phyloP scores from a whole-genome alignment of 768 basidiomycete species.

The Boletellus ananiceps region DNA sequence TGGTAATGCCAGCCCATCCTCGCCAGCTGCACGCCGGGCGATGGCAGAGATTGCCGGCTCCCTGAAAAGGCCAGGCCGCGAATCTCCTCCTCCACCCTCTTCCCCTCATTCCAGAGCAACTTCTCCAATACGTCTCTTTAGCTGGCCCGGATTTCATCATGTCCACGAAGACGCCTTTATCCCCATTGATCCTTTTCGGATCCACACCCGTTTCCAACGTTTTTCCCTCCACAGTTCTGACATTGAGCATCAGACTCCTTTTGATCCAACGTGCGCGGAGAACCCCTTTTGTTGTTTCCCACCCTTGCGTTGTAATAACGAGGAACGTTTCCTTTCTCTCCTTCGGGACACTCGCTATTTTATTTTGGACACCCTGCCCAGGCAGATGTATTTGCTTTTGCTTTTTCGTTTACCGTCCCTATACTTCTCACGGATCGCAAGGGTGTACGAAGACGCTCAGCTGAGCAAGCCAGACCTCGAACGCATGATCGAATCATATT shows the following conservation, averaged over 20 bases:
- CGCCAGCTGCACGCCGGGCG: slow-evolving; percentile 10
- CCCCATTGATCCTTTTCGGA: slow-evolving; percentile 51
- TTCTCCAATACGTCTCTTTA: slow-evolving; percentile 59
- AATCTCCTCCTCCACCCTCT: slow-evolving; percentile 28
- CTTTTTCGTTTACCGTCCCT: slow-evolving; percentile 71
- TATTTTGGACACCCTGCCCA: slow-evolving; percentile 35
- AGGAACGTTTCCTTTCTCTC: slow-evolving; percentile 13
- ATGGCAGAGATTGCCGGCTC: slow-evolving; percentile 2
- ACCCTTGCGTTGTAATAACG: slow-evolving; percentile 8
- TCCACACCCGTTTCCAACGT: slow-evolving; percentile 20
- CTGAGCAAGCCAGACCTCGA: slow-evolving; percentile 70
- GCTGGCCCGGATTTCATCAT: slow-evolving; percentile 51
- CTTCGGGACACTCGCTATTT: slow-evolving; percentile 24
- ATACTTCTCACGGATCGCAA: slow-evolving; percentile 75
- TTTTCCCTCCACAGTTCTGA: slow-evolving; percentile 24
- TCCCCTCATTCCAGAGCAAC: slow-evolving; percentile 38
- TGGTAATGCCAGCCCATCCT: slow-evolving; percentile 4
- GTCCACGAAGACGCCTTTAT: slow-evolving; percentile 51
- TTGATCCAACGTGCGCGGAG: slow-evolving; percentile 25
- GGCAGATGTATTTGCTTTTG: slow-evolving; percentile 40
- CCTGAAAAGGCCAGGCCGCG: slow-evolving; percentile 20
- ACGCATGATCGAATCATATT: slow-evolving; percentile 41
- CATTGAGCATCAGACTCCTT: slow-evolving; percentile 9
- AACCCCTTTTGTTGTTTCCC: slow-evolving; percentile 21
- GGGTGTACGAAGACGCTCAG: slow-evolving; percentile 74